Evolutionary conservation across 768 basidiomycete genomes (phyloP), one percentile per base, ranked within the genome.

Genomic region (Leccinum uliginosum): DNA sequence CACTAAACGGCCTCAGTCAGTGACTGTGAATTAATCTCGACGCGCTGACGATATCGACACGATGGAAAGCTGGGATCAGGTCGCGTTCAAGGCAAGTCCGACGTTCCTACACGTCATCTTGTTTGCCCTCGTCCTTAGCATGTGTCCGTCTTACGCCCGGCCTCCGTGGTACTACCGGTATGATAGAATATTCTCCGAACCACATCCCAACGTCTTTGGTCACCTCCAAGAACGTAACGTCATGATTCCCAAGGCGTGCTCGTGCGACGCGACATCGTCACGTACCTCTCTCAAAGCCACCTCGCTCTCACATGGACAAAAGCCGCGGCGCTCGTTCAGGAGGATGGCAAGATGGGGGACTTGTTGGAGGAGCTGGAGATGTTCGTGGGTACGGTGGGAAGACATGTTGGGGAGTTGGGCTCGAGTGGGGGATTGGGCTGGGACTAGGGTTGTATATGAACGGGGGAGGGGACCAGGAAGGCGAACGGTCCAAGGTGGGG

Each of bases 191-290:
- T 87, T 57, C 76, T 91, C 48, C 79, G 84, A 57, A 75, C 81
- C 24, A 80, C 87, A 8, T 81, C 81, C 47, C 84, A 87, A 60
- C 78, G 78, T 51, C 76, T 91, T n/a, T 27, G 84, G 84, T 19
- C 87, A 90, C 62, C 67, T 88, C 17, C 86, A 88, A 65, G 83
- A 84, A 59, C n/a, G n/a, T n/a, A n/a, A n/a, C 83, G 81, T 69
- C 81, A 85, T 57, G 86, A 89, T 60, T 81, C 86, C 6, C 78
- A 84, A 64, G 79, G 78, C 2, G 78, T 77, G 34, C 82, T 88
- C 45, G 82, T 79, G 19, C 78, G 86, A 62, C 78, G 78, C 60
- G 87, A 90, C 67, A 85, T 91, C 56, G 83, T 86, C 6, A 84
- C 80, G 12, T 71, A 86, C 17, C 75, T 91, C 43, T 78, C 80